Evolutionary conservation across 306 rosid species (phyloP).

Genomic region (Prinsepia uniflora): DNA sequence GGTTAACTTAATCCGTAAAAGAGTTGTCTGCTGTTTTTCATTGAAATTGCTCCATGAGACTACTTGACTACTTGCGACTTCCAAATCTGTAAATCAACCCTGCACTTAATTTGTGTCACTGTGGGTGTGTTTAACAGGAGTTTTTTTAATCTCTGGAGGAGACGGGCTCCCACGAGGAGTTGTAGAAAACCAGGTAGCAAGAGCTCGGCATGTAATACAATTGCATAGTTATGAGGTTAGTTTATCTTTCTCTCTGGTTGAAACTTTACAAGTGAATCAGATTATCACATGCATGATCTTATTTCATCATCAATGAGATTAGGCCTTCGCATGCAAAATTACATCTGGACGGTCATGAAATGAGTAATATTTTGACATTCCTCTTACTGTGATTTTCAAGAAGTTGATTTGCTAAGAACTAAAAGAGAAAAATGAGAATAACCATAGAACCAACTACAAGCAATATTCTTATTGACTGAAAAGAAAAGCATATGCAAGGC

Average conservation of each 20-base stretch:
- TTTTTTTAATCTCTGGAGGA: slow-evolving; percentile 97
- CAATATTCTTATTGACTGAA: neutral
- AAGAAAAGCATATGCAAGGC: neutral
- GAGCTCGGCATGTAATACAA: slow-evolving; percentile 66
- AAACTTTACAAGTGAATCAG: neutral
- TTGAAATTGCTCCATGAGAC: neutral
- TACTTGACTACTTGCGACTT: neutral
- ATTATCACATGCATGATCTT: neutral
- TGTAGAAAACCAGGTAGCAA: slow-evolving; percentile 92
- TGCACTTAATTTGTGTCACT: slow-evolving; percentile 2
- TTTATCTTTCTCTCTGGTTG: slow-evolving; percentile 28
- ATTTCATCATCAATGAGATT: neutral
- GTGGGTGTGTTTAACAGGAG: slow-evolving; percentile 46
- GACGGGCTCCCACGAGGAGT: slow-evolving; percentile 99
- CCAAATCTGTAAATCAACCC: neutral
- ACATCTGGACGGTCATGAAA: neutral
- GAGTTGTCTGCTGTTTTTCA: no score
- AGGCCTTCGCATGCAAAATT: neutral
- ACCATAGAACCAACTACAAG: no score
- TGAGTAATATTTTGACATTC: neutral
- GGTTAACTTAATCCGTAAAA: no score
- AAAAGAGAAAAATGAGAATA: neutral
- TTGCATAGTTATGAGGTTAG: slow-evolving; percentile 81
- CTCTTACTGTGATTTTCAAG: neutral
- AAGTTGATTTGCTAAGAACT: neutral